Conservation (phyloP, 1,284 basidiomycete species). For the Xanthoconium separans region DNA sequence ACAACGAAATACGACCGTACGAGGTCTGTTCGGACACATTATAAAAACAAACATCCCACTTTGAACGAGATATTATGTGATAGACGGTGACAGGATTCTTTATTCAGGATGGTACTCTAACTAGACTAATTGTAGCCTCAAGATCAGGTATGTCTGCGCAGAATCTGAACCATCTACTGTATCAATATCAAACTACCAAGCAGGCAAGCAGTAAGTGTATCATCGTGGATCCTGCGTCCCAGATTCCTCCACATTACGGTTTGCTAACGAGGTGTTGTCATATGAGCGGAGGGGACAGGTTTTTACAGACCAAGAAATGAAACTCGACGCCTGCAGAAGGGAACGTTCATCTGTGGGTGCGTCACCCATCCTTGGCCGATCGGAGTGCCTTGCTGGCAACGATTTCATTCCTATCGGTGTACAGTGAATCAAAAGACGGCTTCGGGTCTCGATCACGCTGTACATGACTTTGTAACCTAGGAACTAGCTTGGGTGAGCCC, state of each 20-base stretch:
- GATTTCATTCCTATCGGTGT: no score
- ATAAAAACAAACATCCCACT: background rate
- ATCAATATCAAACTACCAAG: background rate
- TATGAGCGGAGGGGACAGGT: no score
- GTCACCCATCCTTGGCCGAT: no score
- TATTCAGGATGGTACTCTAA: background rate
- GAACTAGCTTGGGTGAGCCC: no score
- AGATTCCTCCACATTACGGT: constrained; percentile 3
- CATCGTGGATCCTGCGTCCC: background rate
- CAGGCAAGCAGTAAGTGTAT: background rate
- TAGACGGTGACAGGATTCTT: constrained; percentile 3
- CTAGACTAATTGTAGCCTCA: background rate
- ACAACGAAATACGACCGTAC: background rate
- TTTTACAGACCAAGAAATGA: no score
- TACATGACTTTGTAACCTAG: no score
- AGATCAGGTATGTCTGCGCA: background rate
- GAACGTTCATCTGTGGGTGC: no score
- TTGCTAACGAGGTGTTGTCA: background rate
- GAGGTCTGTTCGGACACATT: constrained; percentile 1
- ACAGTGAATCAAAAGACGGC: no score
- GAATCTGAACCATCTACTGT: background rate
- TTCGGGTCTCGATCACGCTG: no score
- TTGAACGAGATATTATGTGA: background rate
- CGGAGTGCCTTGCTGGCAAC: no score
- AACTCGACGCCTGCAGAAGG: constrained; percentile 7